Conservation (phyloP, 495 filamentous ascomycete species). For the Neurospora sp. region DNA sequence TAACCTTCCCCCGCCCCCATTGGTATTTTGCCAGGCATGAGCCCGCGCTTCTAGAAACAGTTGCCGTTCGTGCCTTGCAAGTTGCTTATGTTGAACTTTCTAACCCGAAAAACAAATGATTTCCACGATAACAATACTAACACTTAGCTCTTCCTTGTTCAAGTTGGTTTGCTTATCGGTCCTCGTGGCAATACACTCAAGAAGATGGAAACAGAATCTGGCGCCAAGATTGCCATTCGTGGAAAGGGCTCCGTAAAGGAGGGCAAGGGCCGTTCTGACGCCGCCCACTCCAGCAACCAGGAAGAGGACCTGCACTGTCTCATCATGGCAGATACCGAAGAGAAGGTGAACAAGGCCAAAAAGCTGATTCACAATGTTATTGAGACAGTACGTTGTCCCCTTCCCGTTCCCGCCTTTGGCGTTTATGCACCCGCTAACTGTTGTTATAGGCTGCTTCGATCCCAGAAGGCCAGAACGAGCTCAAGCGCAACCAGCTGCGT, state of each 20-base stretch:
- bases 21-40: constrained; percentile 27
- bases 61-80: constrained; percentile 19
- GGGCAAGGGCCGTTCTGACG: constrained; percentile 97
- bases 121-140: constrained; percentile 54
- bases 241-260: constrained; percentile 99
- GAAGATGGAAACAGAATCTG: constrained; percentile 97
- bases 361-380: constrained; percentile 95
- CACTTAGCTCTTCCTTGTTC: constrained; percentile 74
- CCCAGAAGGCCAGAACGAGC: constrained; percentile 93
- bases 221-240: constrained; percentile 96
- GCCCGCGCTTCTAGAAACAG: constrained; percentile 9
- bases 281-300: constrained; percentile 98
- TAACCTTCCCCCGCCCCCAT: constrained; percentile 27
- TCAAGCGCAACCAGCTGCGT: constrained; percentile 96
- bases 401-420: not conserved
- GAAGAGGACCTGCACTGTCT: constrained; percentile 98
- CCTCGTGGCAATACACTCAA: constrained; percentile 98
- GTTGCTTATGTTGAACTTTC: constrained; percentile 14
- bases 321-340: constrained; percentile 98
- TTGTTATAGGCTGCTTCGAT: constrained; percentile 78
- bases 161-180: constrained; percentile 99
- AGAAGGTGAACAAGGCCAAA: constrained; percentile 97
- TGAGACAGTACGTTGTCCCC: constrained; percentile 70
- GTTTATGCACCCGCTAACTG: constrained; percentile 14
- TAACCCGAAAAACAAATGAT: constrained; percentile 28